A percentile compares a stretch with the other conserved stretches of the same genome.
These are phyloP conservation scores for Filosporella fistucella DNA, from an alignment of 495 filamentous ascomycete species.

Conservation along the genomic window DNA sequence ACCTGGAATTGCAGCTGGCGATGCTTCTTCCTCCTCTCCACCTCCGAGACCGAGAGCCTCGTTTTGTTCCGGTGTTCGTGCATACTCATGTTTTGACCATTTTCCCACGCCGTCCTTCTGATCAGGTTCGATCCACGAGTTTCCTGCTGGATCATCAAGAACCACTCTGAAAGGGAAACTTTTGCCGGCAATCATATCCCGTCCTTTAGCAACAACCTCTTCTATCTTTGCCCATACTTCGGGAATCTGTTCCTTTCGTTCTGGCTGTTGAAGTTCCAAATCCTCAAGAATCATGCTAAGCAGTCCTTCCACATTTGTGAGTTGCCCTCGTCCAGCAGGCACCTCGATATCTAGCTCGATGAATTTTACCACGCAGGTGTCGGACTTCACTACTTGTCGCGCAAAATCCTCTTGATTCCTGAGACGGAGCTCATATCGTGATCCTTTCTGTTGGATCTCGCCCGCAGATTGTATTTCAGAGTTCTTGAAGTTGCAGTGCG, in stretches of 20 bases:
- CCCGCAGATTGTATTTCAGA: constrained; percentile 89
- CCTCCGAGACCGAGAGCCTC: constrained; percentile 53
- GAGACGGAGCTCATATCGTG: constrained; percentile 71
- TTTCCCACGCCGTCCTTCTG: constrained; percentile 70
- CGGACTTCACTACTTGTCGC: constrained; percentile 86
- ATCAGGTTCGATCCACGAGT: constrained; percentile 93
- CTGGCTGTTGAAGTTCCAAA: constrained; percentile 68
- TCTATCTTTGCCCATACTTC: constrained; percentile 74
- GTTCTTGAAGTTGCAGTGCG: constrained; percentile 81
- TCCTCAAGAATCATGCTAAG: constrained; percentile 70
- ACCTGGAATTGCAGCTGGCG: constrained; percentile 5
- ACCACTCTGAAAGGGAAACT: constrained; percentile 83
- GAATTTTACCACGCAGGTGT: constrained; percentile 74
- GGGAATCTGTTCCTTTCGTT: constrained; percentile 65
- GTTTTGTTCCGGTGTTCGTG: constrained; percentile 81
- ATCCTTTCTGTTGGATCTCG: constrained; percentile 83
- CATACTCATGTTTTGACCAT: constrained; percentile 76
- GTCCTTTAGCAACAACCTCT: constrained; percentile 62
- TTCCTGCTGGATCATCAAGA: constrained; percentile 90
- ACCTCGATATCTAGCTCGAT: constrained; percentile 88
- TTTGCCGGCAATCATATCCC: constrained; percentile 66
- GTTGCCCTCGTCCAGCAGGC: constrained; percentile 78
- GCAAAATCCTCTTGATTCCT: constrained; percentile 66
- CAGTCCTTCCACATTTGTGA: constrained; percentile 90
- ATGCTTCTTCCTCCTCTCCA: constrained; percentile 17